These are phyloP conservation scores for Mycogone perniciosa DNA, from an alignment of 2,329 filamentous ascomycete genomes.

Conservation along the genomic window DNA sequence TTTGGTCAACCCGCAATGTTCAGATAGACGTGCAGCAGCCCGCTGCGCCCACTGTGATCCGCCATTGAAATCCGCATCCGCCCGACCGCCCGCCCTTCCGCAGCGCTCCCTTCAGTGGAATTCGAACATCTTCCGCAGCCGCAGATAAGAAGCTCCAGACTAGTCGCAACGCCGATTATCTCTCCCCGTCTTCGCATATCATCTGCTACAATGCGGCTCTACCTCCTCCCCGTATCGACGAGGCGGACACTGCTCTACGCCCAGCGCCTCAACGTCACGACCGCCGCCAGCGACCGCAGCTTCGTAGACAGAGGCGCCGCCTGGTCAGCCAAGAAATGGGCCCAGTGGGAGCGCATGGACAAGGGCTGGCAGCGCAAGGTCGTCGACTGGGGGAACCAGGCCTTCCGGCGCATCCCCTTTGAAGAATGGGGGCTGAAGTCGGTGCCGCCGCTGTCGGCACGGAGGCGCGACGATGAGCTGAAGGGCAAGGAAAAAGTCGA, in stretches of 20 bases:
- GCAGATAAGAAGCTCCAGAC: not conserved
- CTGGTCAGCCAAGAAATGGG: constrained; percentile 73
- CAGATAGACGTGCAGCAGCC: not conserved
- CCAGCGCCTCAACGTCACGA: constrained; percentile 60
- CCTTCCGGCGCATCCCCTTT: constrained; percentile 82
- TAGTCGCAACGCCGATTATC: not conserved
- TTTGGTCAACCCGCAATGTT: not conserved
- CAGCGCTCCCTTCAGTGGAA: not conserved
- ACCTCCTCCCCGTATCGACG: constrained; percentile 87
- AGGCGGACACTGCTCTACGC: constrained; percentile 88
- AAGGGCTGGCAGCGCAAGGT: constrained; percentile 83
- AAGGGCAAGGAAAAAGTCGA: constrained; percentile 59
- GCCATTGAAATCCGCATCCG: too few species aligned
- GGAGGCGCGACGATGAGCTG: constrained; percentile 57
- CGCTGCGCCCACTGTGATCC: not conserved
- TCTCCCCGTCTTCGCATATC: not conserved
- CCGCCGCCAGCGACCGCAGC: constrained; percentile 41
- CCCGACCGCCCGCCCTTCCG: not conserved
- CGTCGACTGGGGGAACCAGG: constrained; percentile 78
- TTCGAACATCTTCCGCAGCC: not conserved
- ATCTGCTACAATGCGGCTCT: constrained; percentile 68
- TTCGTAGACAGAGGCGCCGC: constrained; percentile 62
- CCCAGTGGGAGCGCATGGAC: constrained; percentile 78
- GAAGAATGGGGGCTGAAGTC: constrained; percentile 98
- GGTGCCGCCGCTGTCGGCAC: constrained; percentile 71